These are phyloP conservation scores for Babesia divergens DNA, from an alignment of 169 alveolate genomes.

Conservation along the genomic window DNA sequence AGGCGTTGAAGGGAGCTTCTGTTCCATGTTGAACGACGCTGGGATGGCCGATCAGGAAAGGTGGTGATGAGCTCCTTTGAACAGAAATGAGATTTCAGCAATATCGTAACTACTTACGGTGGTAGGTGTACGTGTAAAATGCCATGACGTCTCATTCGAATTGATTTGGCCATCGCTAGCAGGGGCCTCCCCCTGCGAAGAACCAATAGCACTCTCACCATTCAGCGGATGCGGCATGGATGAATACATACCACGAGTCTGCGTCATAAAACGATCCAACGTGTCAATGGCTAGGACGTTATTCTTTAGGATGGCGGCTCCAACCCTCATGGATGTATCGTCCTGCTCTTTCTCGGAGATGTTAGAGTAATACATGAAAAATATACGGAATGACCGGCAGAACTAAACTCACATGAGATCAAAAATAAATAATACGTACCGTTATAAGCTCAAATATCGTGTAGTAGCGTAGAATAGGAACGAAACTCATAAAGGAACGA, in stretches of 20 bases:
- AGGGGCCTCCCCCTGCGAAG: no score
- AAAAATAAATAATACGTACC: background rate
- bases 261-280: conserved; percentile 18
- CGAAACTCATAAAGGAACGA: background rate
- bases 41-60: no score
- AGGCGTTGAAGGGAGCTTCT: background rate
- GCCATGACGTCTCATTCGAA: no score
- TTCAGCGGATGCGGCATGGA: no score
- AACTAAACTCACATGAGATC: background rate
- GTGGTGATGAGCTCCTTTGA: no score
- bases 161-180: no score
- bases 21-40: no score
- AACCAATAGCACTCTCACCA: no score
- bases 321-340: background rate
- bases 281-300: conserved; percentile 10
- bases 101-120: no score
- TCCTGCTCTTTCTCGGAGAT: conserved; percentile 1
- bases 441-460: conserved; percentile 38
- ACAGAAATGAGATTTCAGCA: no score
- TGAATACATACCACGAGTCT: no score
- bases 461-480: conserved; percentile 41
- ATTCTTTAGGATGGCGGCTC: conserved; percentile 16
- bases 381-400: conserved; percentile 27
- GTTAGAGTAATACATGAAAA: conserved; percentile 48
- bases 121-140: no score